Evolutionary conservation across 306 rosid genomes (phyloP).

Genomic region (Hylodesmum podocarpum): DNA sequence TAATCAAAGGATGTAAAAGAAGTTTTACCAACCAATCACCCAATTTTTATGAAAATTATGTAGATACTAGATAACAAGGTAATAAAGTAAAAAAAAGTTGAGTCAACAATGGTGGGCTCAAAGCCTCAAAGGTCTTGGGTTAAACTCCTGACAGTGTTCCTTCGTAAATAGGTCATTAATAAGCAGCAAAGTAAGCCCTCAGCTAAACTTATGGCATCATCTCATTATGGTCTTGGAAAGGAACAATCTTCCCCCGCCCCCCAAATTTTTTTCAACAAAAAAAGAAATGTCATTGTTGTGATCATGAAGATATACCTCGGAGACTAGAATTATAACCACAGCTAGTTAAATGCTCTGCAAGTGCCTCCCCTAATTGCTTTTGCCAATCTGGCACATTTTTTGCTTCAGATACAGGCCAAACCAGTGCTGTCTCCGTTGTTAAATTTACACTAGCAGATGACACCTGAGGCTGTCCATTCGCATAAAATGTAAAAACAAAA

Average conservation of each 20-base stretch:
- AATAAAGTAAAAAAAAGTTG: neutral
- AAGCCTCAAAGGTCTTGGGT: neutral
- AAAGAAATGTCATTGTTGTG: neutral
- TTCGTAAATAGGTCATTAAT: neutral
- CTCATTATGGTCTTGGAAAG: neutral
- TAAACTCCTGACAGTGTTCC: neutral
- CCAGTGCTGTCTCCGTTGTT: constrained; percentile 89
- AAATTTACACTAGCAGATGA: constrained; percentile 90
- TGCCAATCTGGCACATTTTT: constrained; percentile 74
- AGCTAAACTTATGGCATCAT: neutral
- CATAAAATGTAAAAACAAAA: constrained; percentile 30
- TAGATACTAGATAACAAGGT: neutral
- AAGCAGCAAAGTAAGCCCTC: constrained; percentile 4
- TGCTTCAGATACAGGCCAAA: constrained; percentile 92
- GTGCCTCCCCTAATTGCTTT: constrained; percentile 81
- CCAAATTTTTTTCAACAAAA: neutral
- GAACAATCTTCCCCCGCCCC: neutral
- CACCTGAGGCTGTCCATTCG: constrained; percentile 74
- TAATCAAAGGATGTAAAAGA: constrained; percentile 12
- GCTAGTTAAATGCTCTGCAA: constrained; percentile 82
- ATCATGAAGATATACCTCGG: constrained; percentile 61
- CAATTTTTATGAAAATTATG: constrained; percentile 17
- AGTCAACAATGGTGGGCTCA: neutral
- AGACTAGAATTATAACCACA: constrained; percentile 84
- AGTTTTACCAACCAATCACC: constrained; percentile 16